Evolutionary conservation across 192 early-diverging fungal genomes (phyloP).

Genomic region (Irineochytrium annulatum): DNA sequence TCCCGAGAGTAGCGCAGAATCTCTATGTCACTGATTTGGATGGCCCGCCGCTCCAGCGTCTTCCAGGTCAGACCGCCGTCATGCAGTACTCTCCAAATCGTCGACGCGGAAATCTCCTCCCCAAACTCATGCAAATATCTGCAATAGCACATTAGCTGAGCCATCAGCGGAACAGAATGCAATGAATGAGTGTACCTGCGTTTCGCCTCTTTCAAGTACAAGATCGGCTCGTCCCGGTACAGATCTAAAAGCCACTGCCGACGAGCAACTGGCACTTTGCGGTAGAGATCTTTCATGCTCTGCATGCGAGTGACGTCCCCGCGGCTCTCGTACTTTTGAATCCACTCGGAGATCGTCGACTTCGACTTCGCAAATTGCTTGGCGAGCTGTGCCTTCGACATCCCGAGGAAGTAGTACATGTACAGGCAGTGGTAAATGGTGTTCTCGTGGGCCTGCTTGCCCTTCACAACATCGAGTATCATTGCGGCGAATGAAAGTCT

Average conservation of each 20-base stretch:
- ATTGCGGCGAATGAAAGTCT: no score
- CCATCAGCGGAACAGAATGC: not conserved
- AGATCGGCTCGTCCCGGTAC: not conserved
- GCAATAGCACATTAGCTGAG: no score
- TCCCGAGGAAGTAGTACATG: no score
- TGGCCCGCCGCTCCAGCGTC: constrained; percentile 18
- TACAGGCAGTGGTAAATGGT: no score
- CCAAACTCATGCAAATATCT: not conserved
- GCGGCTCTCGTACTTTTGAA: not conserved
- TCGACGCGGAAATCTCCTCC: no score
- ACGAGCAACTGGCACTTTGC: constrained; percentile 2
- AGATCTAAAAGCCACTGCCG: constrained; percentile 1
- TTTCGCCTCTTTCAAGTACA: constrained; percentile 8
- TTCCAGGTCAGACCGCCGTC: constrained; percentile 19
- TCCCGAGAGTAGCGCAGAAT: constrained; percentile 13
- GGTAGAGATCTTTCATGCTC: not conserved
- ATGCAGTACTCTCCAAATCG: no score
- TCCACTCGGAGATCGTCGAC: constrained; percentile 9
- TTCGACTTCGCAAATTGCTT: no score
- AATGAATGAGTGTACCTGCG: not conserved
- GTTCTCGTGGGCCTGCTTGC: no score
- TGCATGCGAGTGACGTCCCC: not conserved
- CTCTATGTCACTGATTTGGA: constrained; percentile 16
- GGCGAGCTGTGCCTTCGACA: no score
- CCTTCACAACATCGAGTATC: no score